These are phyloP conservation scores for Candida boleticola DNA, from an alignment of 805 yeast species.

Conservation along the genomic window DNA sequence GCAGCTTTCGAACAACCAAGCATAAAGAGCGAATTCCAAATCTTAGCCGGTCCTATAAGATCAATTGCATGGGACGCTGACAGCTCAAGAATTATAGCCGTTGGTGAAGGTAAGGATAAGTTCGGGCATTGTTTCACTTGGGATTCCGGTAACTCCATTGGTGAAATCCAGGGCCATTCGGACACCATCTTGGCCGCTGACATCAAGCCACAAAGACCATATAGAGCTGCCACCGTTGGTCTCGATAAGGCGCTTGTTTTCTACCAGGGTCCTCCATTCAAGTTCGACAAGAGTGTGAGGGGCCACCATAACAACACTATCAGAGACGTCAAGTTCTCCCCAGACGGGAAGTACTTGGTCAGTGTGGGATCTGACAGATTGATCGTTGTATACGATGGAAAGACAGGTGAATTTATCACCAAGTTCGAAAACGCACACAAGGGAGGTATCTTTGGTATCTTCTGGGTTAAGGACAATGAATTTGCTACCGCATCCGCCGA, in stretches of 20 bases:
- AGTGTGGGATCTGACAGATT: slow-evolving; percentile 85
- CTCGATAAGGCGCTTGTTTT: slow-evolving; percentile 87
- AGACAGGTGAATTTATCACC: slow-evolving; percentile 70
- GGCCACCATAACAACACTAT: slow-evolving; percentile 76
- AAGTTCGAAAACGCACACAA: slow-evolving; percentile 55
- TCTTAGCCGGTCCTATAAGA: slow-evolving; percentile 76
- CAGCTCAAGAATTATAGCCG: slow-evolving; percentile 81
- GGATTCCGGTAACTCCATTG: slow-evolving; percentile 96
- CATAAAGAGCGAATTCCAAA: slow-evolving; percentile 76
- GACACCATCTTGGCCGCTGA: slow-evolving; percentile 80
- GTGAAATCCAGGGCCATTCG: slow-evolving; percentile 92
- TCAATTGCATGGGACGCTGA: slow-evolving; percentile 94
- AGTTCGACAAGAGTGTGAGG: slow-evolving; percentile 70
- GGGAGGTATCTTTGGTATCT: slow-evolving; percentile 78
- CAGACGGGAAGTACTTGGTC: slow-evolving; percentile 71
- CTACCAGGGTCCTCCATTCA: slow-evolving; percentile 91
- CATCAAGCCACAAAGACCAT: slow-evolving; percentile 84
- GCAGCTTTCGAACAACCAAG: slow-evolving; percentile 44
- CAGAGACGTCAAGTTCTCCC: slow-evolving; percentile 78
- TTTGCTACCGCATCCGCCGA: slow-evolving; percentile 89
- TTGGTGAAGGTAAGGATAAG: slow-evolving; percentile 89
- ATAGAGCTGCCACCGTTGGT: slow-evolving; percentile 87
- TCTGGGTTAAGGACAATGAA: slow-evolving; percentile 56
- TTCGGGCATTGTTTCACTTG: slow-evolving; percentile 91
- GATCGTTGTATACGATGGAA: slow-evolving; percentile 80